Evolutionary conservation across 306 rosid species (phyloP), one percentile per base, ranked within the genome.

Genomic region (Prunus mume): DNA sequence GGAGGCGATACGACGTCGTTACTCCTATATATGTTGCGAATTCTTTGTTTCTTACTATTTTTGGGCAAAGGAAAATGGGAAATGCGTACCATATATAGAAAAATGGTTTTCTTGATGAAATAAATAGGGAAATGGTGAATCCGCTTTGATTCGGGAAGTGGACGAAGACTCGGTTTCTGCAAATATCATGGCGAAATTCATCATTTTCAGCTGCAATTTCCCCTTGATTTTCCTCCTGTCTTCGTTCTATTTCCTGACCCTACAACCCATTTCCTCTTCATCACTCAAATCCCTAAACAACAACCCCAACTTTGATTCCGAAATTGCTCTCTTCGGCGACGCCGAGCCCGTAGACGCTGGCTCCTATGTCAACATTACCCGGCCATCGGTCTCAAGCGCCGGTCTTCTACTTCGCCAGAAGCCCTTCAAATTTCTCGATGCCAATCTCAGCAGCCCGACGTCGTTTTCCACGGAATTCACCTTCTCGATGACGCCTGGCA

Each of bases 321-420:
- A 86, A 43, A 70, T 80, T 38, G 64, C 74, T 24, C 86, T 92
- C 74, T 22, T 84, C 78, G 93, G 90, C 15, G 91, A 86, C 75
- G 94, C 97, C 66, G 68, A 73, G 34, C 18, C 69, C 54, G 78
- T 72, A 70, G 75, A 49, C 78, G 80, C 9, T 13, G 84, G 63
- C 2, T 60, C 87, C 20, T 86, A 13, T 77, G 84, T 90, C 51
- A 75, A 14, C 1, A 86, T 90, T 81, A 90, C 91, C 30, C 79
- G 67, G 54, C 50, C 85, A 0, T 18, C 80, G 27, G 57, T 57
- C 28, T 72, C 86, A 45, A 84, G 90, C 85, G 81, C 82, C 15
- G 97, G 92, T 1, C 82, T 87, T 51, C 81, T 92, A 64, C 73
- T 90, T 19, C 86, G 75, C 43, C 74, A 56, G 0, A 24, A 47